These are phyloP conservation scores for Solanum infundibuliforme DNA, from an alignment of 257 asterid species.

Conservation along the genomic window DNA sequence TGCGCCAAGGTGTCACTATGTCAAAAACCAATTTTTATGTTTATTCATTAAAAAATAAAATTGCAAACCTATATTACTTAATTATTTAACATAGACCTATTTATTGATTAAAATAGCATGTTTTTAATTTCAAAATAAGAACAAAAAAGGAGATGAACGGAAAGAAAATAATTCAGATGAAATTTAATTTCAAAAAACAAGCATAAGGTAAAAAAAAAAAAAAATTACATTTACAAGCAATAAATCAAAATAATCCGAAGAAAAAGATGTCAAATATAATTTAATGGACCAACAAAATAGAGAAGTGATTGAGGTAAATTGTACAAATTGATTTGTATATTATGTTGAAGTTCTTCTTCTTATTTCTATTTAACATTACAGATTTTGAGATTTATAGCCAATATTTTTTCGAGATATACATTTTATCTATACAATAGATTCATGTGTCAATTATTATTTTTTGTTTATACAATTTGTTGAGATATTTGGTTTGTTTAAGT, in stretches of 20 bases:
- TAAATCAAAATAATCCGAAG: too few species aligned
- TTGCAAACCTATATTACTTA: too few species aligned
- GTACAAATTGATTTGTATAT: too few species aligned
- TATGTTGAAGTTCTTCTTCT: background rate
- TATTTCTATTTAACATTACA: background rate
- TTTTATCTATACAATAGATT: background rate
- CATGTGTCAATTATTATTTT: too few species aligned
- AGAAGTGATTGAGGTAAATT: background rate
- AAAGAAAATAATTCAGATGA: too few species aligned
- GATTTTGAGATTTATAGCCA: too few species aligned
- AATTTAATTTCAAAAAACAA: too few species aligned
- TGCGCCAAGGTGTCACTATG: background rate
- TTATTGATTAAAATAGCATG: background rate
- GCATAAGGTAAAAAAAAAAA: background rate
- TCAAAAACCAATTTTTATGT: background rate
- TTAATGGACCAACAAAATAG: background rate
- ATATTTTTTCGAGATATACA: background rate
- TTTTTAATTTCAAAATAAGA: too few species aligned
- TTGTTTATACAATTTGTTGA: too few species aligned
- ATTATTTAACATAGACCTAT: too few species aligned
- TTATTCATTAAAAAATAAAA: background rate
- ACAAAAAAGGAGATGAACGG: background rate
- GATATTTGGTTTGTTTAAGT: background rate
- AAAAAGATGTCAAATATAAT: background rate
- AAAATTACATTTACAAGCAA: background rate